Evolutionary conservation across 345 rosid species (phyloP).

Genomic region (Isatis tinctoria): DNA sequence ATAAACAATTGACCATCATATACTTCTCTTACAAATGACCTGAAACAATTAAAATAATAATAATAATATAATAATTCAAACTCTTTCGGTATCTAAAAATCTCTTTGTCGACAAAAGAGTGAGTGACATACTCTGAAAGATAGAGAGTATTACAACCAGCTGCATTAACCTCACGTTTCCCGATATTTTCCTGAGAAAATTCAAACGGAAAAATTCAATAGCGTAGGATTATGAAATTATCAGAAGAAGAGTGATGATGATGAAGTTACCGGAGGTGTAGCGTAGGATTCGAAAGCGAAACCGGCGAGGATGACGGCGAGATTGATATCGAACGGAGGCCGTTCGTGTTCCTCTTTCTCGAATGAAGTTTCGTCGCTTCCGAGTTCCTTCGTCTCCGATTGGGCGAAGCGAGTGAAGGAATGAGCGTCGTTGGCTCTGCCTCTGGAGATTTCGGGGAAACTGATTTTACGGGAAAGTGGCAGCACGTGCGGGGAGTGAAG

Average conservation of each 20-base stretch:
- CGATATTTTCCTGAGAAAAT: slow-evolving; percentile 51
- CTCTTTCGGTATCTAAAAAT: background rate
- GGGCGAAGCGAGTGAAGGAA: slow-evolving; percentile 35
- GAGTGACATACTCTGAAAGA: slow-evolving; percentile 72
- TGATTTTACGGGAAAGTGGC: slow-evolving; percentile 19
- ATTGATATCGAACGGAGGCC: slow-evolving; percentile 81
- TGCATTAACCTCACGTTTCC: slow-evolving; percentile 74
- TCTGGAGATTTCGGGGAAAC: slow-evolving; percentile 10
- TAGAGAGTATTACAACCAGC: slow-evolving; percentile 73
- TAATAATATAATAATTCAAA: background rate
- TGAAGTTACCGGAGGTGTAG: slow-evolving; percentile 56
- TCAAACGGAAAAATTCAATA: background rate
- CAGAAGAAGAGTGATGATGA: background rate
- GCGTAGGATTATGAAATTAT: background rate
- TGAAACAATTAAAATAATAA: slow-evolving; percentile 22
- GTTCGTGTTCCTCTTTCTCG: slow-evolving; percentile 23
- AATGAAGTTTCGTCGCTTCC: slow-evolving; percentile 5
- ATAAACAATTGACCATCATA: slow-evolving; percentile 81
- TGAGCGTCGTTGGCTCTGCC: slow-evolving; percentile 10
- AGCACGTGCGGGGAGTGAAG: slow-evolving; percentile 29
- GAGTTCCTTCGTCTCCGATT: slow-evolving; percentile 36
- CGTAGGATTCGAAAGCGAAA: slow-evolving; percentile 89
- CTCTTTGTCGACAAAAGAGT: background rate
- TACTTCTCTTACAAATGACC: slow-evolving; percentile 79
- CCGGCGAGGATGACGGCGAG: slow-evolving; percentile 95